Percentiles rank a stretch among this genome's conserved stretches.
Conservation (phyloP, 2,329 filamentous ascomycete genomes). For the Fusarium pseudocircinatum region DNA sequence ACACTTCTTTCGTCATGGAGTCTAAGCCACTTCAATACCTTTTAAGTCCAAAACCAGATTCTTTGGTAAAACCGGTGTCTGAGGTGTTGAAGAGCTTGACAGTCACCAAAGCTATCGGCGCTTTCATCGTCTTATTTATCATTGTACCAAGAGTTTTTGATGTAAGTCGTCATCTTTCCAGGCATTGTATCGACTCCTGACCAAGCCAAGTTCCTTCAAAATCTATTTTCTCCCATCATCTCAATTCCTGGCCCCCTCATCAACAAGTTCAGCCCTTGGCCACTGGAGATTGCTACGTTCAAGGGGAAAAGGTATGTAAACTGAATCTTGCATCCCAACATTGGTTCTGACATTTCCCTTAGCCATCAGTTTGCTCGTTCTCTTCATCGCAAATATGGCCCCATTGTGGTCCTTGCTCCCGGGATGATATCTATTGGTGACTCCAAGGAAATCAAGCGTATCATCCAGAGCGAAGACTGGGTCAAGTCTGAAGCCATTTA, state of each 20-base stretch:
- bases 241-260: neutral
- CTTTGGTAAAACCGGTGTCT: neutral
- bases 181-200: neutral
- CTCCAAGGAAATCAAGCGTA: neutral
- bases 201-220: neutral
- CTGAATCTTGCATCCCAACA: accelerated
- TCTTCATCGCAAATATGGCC: neutral
- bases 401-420: neutral
- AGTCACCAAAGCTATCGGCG: neutral
- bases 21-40: neutral
- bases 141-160: neutral
- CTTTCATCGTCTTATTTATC: neutral
- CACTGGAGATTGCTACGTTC: neutral
- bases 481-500: conserved; percentile 3
- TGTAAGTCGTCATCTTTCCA: neutral
- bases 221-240: neutral
- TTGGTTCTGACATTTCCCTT: neutral
- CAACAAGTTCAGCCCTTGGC: neutral
- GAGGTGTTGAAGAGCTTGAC: neutral
- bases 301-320: neutral
- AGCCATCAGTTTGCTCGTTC: neutral
- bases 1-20: neutral
- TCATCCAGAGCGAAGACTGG: conserved; percentile 6
- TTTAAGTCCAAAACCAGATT: neutral
- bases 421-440: neutral